These are phyloP conservation scores for Talaromyces sp. DNA, from an alignment of 2,329 filamentous ascomycete species.

Conservation along the genomic window DNA sequence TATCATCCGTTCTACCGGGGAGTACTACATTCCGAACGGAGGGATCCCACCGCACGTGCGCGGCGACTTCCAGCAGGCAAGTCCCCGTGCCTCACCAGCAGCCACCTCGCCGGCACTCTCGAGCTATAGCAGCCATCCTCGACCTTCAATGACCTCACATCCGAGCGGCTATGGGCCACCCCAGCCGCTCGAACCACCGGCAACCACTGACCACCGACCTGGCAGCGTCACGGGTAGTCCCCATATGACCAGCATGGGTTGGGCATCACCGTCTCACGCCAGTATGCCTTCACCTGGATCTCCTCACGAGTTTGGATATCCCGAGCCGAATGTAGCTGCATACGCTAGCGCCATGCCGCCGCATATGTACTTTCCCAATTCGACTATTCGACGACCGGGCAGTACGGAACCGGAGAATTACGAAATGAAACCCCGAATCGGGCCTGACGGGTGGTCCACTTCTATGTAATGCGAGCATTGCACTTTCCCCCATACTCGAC, in stretches of 20 bases:
- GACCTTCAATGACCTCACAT: constrained; percentile 73
- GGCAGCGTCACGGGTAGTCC: constrained; percentile 78
- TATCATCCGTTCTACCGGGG: constrained; percentile 64
- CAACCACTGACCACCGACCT: constrained; percentile 69
- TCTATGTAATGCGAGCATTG: constrained; percentile 26
- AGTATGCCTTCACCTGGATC: constrained; percentile 67
- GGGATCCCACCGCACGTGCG: constrained; percentile 80
- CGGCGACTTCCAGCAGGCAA: constrained; percentile 66
- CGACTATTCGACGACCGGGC: constrained; percentile 66
- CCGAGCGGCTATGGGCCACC: constrained; percentile 78
- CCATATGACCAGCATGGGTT: constrained; percentile 75
- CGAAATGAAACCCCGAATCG: constrained; percentile 54
- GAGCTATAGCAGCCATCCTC: constrained; percentile 52
- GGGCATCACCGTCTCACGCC: constrained; percentile 79
- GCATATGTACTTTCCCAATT: constrained; percentile 69
- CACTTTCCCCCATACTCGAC: not conserved
- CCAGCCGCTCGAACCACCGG: constrained; percentile 75
- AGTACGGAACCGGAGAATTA: constrained; percentile 70
- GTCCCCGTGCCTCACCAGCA: constrained; percentile 62
- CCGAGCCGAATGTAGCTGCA: constrained; percentile 62
- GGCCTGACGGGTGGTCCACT: constrained; percentile 37
- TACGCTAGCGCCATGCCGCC: constrained; percentile 44
- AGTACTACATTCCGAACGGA: constrained; percentile 76
- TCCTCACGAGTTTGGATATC: constrained; percentile 74
- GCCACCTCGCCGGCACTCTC: constrained; percentile 63